These are phyloP conservation scores for Microbotryomycetes sp. DNA, from an alignment of 1,284 basidiomycete genomes.

Conservation along the genomic window DNA sequence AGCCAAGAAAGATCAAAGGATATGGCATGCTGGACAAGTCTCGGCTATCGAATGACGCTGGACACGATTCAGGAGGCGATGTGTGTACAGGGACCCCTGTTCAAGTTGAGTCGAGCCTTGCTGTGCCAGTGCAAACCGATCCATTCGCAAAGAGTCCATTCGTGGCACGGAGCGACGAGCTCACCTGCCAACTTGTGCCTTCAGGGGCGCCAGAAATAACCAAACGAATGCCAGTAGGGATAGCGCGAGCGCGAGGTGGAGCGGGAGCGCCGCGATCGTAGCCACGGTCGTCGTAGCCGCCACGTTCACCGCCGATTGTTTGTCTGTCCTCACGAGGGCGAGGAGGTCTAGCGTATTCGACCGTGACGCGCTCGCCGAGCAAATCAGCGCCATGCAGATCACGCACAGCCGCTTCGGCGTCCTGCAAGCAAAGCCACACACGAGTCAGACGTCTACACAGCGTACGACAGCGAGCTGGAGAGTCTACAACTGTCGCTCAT, in stretches of 20 bases:
- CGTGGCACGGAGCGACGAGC: constrained; percentile 19
- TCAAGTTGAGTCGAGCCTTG: no score
- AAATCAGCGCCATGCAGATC: constrained; percentile 80
- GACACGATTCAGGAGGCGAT: no score
- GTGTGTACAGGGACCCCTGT: no score
- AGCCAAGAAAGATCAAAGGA: no score
- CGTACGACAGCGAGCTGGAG: no score
- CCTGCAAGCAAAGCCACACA: constrained; percentile 49
- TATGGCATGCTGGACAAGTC: no score
- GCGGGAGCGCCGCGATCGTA: constrained; percentile 8
- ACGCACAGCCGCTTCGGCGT: constrained; percentile 83
- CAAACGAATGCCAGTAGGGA: constrained; percentile 59
- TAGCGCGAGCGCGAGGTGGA: background rate
- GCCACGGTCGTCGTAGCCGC: constrained; percentile 7
- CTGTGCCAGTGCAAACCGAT: no score
- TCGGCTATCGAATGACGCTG: no score
- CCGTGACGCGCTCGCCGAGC: constrained; percentile 64
- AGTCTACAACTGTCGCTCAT: constrained; percentile 18
- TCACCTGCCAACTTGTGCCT: constrained; percentile 96
- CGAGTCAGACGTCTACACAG: background rate
- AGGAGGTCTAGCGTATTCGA: constrained; percentile 38
- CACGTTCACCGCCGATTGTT: constrained; percentile 12
- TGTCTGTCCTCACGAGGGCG: background rate
- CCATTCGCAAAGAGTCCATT: no score
- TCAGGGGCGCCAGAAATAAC: constrained; percentile 77